phyloP scores from a whole-genome alignment of 352 stramenopile genomes.

The Plasmopara halstedii region DNA sequence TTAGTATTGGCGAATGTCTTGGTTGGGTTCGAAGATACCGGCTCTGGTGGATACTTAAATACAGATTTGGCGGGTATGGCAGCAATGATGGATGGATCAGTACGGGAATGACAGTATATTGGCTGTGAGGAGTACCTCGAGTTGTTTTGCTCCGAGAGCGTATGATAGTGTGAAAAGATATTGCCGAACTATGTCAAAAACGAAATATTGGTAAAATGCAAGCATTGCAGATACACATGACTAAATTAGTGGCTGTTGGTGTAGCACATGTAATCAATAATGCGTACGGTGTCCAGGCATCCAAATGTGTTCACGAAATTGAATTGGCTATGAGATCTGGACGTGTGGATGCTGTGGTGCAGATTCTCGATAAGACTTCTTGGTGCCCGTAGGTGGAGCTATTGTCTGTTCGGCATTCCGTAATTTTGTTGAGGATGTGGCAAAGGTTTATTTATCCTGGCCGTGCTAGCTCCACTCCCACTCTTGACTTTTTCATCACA shows the following conservation, averaged over 20 bases:
- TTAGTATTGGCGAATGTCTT: slow-evolving; percentile 79
- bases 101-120: slow-evolving; percentile 71
- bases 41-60: slow-evolving; percentile 59
- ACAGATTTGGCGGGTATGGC: slow-evolving; percentile 87
- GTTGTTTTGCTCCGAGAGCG: slow-evolving; percentile 96
- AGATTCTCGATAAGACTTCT: slow-evolving; percentile 99
- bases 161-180: slow-evolving; percentile 90
- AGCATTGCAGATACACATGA: not conserved
- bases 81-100: slow-evolving; percentile 21
- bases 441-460: slow-evolving; percentile 92
- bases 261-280: slow-evolving; percentile 98
- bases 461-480: slow-evolving; percentile 90
- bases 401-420: slow-evolving; percentile 73
- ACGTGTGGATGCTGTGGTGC: slow-evolving; percentile 94
- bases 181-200: slow-evolving; percentile 86
- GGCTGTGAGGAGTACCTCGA: slow-evolving; percentile 96
- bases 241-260: slow-evolving; percentile 7
- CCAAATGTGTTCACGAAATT: slow-evolving; percentile 88
- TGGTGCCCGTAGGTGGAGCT: slow-evolving; percentile 94
- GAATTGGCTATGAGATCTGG: slow-evolving; percentile 86
- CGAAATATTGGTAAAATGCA: slow-evolving; percentile 43
- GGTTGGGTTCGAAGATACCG: slow-evolving; percentile 47
- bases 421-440: slow-evolving; percentile 76
- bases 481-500: slow-evolving; percentile 98
- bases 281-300: slow-evolving; percentile 97